phyloP scores from a whole-genome alignment of 495 filamentous ascomycete genomes.

The Tirmania nivea region DNA sequence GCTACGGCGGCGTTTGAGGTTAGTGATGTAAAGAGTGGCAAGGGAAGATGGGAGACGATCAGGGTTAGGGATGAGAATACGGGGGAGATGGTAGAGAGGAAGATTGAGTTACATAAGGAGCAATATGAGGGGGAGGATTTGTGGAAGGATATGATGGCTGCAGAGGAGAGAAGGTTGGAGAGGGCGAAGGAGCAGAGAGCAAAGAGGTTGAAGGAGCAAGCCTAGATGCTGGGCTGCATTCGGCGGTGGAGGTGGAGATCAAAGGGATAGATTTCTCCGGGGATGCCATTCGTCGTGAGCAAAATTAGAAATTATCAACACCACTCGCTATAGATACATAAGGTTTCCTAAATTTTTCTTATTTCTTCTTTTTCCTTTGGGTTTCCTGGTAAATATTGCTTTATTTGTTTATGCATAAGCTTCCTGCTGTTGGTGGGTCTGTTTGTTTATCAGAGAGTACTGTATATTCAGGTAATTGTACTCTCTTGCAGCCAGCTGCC shows the following conservation, averaged over 20 bases:
- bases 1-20: conserved; percentile 81
- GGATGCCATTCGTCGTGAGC: too few species aligned
- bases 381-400: too few species aligned
- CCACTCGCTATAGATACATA: too few species aligned
- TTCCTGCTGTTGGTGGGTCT: too few species aligned
- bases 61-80: conserved; percentile 51
- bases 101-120: conserved; percentile 36
- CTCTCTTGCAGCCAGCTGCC: too few species aligned
- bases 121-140: conserved; percentile 59
- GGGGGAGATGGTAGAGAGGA: conserved; percentile 52
- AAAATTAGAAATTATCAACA: too few species aligned
- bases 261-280: too few species aligned
- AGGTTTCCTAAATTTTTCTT: too few species aligned
- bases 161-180: conserved; percentile 47
- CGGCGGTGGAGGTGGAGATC: not conserved
- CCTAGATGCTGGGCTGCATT: not conserved
- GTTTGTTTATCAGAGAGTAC: too few species aligned
- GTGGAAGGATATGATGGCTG: conserved; percentile 73
- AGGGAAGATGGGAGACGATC: conserved; percentile 54
- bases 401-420: too few species aligned
- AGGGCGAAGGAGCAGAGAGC: conserved; percentile 4
- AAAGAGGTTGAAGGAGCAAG: conserved; percentile 1
- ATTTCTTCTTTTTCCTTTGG: too few species aligned
- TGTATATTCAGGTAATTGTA: too few species aligned
- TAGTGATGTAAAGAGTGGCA: conserved; percentile 50